Percentiles rank a stretch among this genome's conserved stretches.
These are phyloP conservation scores for Taiozyma sp. DNA, from an alignment of 1,139 yeast species.

Conservation along the genomic window DNA sequence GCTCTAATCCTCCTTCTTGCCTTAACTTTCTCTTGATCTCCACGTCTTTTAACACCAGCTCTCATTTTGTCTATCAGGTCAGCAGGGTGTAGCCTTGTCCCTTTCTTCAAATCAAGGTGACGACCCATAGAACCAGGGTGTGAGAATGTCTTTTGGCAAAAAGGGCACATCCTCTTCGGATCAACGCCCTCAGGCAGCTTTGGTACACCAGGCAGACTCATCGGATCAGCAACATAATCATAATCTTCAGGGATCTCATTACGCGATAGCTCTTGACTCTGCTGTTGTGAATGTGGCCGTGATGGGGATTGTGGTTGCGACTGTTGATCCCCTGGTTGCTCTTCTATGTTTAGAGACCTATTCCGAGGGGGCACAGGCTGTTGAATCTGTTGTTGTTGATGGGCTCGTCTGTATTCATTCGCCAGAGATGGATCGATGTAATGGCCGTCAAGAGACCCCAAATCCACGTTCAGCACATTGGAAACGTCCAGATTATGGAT, in stretches of 20 bases:
- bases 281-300: background rate
- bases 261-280: background rate
- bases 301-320: background rate
- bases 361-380: background rate
- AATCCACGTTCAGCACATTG: constrained; percentile 14
- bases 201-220: constrained; percentile 15
- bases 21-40: constrained; percentile 36
- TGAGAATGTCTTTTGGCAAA: constrained; percentile 43
- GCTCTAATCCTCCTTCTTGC: constrained; percentile 36
- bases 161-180: constrained; percentile 39
- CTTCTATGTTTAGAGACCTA: background rate
- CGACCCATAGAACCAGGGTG: constrained; percentile 51
- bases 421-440: constrained; percentile 18
- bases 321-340: background rate
- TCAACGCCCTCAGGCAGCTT: constrained; percentile 22
- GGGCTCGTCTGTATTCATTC: background rate
- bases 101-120: constrained; percentile 44
- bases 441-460: constrained; percentile 7
- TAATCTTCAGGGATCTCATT: constrained; percentile 2
- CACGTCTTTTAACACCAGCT: constrained; percentile 43
- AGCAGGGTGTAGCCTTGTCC: constrained; percentile 40
- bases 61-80: constrained; percentile 38
- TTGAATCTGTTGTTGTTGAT: background rate
- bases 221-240: constrained; percentile 1
- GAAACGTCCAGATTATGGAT: constrained; percentile 18